Evolutionary conservation across 331 rosid species (phyloP), one percentile per base, ranked within the genome.

Genomic region (Cydonia oblonga): DNA sequence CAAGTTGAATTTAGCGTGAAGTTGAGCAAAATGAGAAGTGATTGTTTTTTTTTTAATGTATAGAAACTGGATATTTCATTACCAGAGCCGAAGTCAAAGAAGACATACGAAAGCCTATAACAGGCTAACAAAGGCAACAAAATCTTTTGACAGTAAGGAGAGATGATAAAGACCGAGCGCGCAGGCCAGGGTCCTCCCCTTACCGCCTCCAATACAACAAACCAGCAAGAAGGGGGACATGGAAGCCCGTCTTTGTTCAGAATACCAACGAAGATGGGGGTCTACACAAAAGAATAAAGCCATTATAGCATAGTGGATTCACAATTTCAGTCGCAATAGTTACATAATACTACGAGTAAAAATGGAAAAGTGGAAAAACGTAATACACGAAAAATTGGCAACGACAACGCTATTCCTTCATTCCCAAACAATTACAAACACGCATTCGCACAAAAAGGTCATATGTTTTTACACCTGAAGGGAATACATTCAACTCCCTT

Each of bases 281-380:
- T 71, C 76, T 71, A 79, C 80, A 79, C 35, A 61, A 75, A 71
- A 75, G 75, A 82, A 78, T 78, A 30, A 64, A 79, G 78, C 84
- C 78, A 79, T 61, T 30, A 73, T 62, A 64, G 24, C 30, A 54
- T 49, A 52, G 20, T 38, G 61, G 66, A 68, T 69, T 57, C 78
- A 70, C 52, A 53, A n/a, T 54, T 33, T 26, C 70, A 79, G 5
- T 18, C 58, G 11, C 49, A 52, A 76, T 60, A 66, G 69, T 60
- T 76, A 64, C 78, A 83, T 54, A 61, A 62, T 70, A 66, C 35
- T 54, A 52, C 60, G 67, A 63, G 11, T 28, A 12, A 60, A 51
- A 62, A 53, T n/a, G 64, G 44, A 64, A 49, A 25, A 60, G 52
- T 51, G 30, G 51, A 42, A 59, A 49, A 22, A 66, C 30, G 60